A percentile compares a stretch with the other conserved stretches of the same genome.
phyloP scores from a whole-genome alignment of 148 eudicot genomes.

The Rhododendron griersonianum region DNA sequence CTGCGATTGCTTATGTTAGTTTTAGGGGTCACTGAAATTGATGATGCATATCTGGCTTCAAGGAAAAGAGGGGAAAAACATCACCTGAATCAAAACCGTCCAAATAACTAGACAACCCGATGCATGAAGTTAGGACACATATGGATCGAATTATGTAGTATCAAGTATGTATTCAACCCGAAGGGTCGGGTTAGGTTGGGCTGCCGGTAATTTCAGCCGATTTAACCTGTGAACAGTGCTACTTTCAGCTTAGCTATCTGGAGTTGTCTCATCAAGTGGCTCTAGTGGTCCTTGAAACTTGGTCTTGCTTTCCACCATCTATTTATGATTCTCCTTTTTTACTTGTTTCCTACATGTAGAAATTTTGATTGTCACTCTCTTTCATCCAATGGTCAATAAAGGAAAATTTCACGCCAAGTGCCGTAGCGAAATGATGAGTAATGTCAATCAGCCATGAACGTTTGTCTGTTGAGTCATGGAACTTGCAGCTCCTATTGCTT shows the following conservation, averaged over 20 bases:
- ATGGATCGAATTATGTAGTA: neutral
- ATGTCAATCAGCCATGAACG: neutral
- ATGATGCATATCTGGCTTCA: neutral
- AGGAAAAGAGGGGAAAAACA: neutral
- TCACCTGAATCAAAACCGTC: neutral
- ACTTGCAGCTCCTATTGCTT: neutral
- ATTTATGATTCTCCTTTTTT: neutral
- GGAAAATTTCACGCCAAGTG: neutral
- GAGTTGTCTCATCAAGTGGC: neutral
- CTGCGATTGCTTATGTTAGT: neutral
- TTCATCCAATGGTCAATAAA: neutral
- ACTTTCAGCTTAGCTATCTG: neutral
- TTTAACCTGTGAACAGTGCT: neutral
- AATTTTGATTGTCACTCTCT: neutral
- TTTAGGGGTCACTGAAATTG: neutral
- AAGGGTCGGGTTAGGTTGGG: neutral
- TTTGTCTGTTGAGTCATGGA: neutral
- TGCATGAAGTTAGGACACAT: neutral
- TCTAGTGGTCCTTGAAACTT: neutral
- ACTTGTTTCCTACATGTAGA: neutral
- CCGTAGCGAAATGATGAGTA: neutral
- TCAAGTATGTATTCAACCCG: neutral
- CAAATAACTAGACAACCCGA: neutral
- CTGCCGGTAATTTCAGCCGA: neutral
- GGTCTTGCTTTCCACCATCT: neutral